Base-by-base conservation (phyloP, 2,329 filamentous ascomycete genomes). In the Epichloe sibirici region DNA sequence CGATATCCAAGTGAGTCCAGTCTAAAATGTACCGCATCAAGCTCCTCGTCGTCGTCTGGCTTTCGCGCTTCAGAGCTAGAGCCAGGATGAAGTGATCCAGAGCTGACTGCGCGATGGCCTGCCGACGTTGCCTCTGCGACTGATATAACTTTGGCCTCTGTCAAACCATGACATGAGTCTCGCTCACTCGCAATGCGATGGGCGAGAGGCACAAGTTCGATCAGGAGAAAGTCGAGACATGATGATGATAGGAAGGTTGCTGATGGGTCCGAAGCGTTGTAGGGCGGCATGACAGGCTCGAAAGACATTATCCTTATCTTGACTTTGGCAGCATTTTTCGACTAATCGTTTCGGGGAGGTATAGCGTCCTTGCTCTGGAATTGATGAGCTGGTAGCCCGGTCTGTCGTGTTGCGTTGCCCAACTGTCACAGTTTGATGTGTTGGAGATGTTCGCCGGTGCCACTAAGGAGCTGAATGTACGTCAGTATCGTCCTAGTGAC, bases 161-260 rank as follows among this genome's bases (percentile, higher is more conserved):
- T 34, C 9, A 53, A 57, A 48, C 55, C 51, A 50, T 59, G 49
- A 43, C 55, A 76, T 68, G 50, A 71, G 54, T 82, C 80, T 4
- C 89, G 75, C 63, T 93, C 85, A 63, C 83, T 80, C 23, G 88
- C 84, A 56, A 97, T 78, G 58, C 93, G 83, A 69, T 94, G 89
- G 5, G 91, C 88, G 75, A 97, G 85, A 40, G 93, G 93, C 15
- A 98, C 93, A 52, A 98, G 81, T 73, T 98, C 93, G 66, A 97
- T 97, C 61, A 98, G 81, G 53, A 98, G 81, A 61, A 98, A 86
- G 70, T 98, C 93, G 62, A 98, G 82, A 66, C 87, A 90, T 47
- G 91, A 93, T 53, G 85, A 82, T 71, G 81, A 85, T 61, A 96
- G 77, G 71, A 90, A 87, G 55, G 82, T 81, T 54, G 86, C 85